Evolutionary conservation across 495 filamentous ascomycete species (phyloP).

Genomic region (Monascus purpureus): DNA sequence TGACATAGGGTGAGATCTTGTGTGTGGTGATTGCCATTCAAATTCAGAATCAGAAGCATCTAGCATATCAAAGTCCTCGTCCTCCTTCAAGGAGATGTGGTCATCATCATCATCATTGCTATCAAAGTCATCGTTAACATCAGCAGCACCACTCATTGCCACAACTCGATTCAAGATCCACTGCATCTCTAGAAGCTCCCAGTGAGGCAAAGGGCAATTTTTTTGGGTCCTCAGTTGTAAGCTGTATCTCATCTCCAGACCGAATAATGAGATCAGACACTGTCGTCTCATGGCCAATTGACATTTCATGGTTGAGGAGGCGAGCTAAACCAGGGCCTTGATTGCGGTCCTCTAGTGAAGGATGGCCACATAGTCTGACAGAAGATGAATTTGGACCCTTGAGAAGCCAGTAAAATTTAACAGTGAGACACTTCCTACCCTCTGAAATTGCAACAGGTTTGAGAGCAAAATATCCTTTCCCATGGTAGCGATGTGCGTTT

Average conservation of each 20-base stretch:
- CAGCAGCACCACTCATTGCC: slow-evolving; percentile 9
- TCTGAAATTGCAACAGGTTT: background rate
- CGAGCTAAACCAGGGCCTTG: background rate
- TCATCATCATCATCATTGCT: background rate
- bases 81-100: background rate
- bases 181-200: slow-evolving; percentile 9
- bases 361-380: background rate
- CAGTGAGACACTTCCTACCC: background rate
- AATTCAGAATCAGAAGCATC: background rate
- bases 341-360: background rate
- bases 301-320: background rate
- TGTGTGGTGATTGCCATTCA: background rate
- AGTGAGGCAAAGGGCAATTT: slow-evolving; percentile 6
- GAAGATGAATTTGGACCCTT: background rate
- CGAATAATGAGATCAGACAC: slow-evolving; percentile 2
- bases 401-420: background rate
- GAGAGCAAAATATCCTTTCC: background rate
- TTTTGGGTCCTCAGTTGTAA: slow-evolving; percentile 9
- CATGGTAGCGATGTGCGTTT: slow-evolving; percentile 1
- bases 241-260: slow-evolving; percentile 5
- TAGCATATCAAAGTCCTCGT: background rate
- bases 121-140: slow-evolving; percentile 4
- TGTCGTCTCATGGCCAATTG: background rate
- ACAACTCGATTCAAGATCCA: slow-evolving; percentile 9
- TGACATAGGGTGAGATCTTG: background rate